Conservation (phyloP, 2,329 filamentous ascomycete species). For the Macrophomina phaseolina region DNA sequence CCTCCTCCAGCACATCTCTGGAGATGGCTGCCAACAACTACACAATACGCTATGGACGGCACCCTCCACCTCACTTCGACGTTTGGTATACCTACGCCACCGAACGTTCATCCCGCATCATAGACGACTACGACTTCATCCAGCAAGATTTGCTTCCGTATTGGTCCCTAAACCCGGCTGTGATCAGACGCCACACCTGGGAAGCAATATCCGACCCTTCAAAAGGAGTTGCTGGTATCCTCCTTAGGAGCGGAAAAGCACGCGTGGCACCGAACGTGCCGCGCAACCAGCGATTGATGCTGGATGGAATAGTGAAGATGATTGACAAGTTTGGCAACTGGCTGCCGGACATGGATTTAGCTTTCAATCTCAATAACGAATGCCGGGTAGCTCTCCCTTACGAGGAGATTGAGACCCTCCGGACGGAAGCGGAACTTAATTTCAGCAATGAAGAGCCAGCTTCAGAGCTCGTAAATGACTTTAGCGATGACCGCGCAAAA, state of each 20-base stretch:
- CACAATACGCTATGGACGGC: conserved; percentile 56
- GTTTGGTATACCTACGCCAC: conserved; percentile 64
- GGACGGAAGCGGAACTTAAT: background rate
- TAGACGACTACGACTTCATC: conserved; percentile 67
- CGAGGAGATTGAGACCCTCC: conserved; percentile 29
- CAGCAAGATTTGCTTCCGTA: conserved; percentile 63
- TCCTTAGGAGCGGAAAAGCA: conserved; percentile 60
- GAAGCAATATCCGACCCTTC: conserved; percentile 59
- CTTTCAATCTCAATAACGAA: conserved; percentile 68
- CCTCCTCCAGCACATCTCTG: conserved; percentile 55
- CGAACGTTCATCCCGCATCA: conserved; percentile 56
- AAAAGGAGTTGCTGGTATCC: conserved; percentile 62
- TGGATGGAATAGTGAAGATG: conserved; percentile 60
- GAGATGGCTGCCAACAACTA: conserved; percentile 59
- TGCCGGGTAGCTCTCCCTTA: conserved; percentile 62
- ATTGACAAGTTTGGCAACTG: conserved; percentile 59
- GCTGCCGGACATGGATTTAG: conserved; percentile 68
- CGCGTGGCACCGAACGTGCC: conserved; percentile 57
- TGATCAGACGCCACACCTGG: conserved; percentile 60
- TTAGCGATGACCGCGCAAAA: conserved; percentile 45
- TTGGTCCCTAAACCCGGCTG: conserved; percentile 56
- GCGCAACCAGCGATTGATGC: conserved; percentile 64
- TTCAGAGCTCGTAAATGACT: conserved; percentile 34
- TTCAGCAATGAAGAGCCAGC: conserved; percentile 11
- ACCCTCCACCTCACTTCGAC: conserved; percentile 66